Evolutionary conservation across 345 rosid genomes (phyloP), one percentile per base, ranked within the genome.

Genomic region (Acer saccharum): DNA sequence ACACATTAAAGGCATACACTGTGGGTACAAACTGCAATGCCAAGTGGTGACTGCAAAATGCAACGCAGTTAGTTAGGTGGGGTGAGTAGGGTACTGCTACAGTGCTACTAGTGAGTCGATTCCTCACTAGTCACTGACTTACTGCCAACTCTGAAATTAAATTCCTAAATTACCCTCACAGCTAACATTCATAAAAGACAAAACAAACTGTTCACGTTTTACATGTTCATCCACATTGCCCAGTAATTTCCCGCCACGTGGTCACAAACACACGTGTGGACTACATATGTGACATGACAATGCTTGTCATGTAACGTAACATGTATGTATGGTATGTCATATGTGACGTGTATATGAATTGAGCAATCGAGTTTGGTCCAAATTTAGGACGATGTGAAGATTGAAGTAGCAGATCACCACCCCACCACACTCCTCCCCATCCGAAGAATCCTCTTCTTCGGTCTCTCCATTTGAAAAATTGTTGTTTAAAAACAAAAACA

Each of bases 351-450:
- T 13, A 41, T 7, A 14, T 14, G 68, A 25, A 60, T 43, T 35
- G 71, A 52, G 10, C 14, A 69, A 55, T 14, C 2, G n/a, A 1
- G 7, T 17, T 17, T 58, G 66, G 64, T 67, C 79, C 41, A 68
- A 57, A 57, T 69, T 12, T 27, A 43, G 67, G 79, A 43, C 17
- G 72, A 25, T 80, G 76, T 80, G 73, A 76, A 75, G 58, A 60
- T 60, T 60, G 64, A 21, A 60, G 64, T 20, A 18, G 77, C 77
- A 76, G 74, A 72, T 72, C 75, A 17, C 1, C 39, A 35, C 39
- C 39, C 6, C 39, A 35, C 6, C 62, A 18, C n/a, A 10, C 50
- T 48, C 41, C 14, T 69, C 10, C 66, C 48, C 48, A 35, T 65
- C 60, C 46, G 67, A 76, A 68, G 67, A 18, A 43, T n/a, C 79